Percentiles rank a stretch among this genome's conserved stretches.
These are phyloP conservation scores for Coniophora puteana DNA, from an alignment of 1,284 basidiomycete genomes.

Conservation along the genomic window DNA sequence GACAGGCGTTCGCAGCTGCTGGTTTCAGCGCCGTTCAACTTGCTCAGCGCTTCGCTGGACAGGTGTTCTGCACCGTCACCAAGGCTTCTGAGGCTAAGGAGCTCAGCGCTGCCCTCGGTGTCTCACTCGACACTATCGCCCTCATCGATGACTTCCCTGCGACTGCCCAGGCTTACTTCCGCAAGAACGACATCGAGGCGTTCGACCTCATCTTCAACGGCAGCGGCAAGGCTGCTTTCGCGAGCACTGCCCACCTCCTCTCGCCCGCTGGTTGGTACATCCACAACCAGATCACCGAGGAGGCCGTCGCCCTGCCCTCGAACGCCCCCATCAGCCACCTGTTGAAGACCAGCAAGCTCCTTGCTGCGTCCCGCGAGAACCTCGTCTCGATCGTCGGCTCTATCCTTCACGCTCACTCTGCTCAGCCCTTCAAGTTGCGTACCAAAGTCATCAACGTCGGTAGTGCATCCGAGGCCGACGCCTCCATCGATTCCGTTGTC, in stretches of 20 bases:
- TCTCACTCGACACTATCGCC: slow-evolving; percentile 10
- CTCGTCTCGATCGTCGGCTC: background rate
- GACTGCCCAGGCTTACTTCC: no score
- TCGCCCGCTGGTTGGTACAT: slow-evolving; percentile 23
- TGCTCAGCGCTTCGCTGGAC: slow-evolving; percentile 15
- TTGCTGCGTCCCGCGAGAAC: slow-evolving; percentile 12
- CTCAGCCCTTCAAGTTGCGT: background rate
- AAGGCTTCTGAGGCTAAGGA: slow-evolving; percentile 9
- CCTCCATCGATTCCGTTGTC: slow-evolving; percentile 5
- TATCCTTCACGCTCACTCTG: background rate
- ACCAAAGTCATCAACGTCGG: background rate
- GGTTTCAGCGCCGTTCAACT: slow-evolving; percentile 19
- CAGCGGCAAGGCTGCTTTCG: slow-evolving; percentile 15
- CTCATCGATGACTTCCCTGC: slow-evolving; percentile 13
- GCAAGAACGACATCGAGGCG: no score
- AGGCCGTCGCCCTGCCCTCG: slow-evolving; percentile 14
- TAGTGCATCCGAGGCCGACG: background rate
- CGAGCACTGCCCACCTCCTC: slow-evolving; percentile 16
- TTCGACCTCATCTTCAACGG: slow-evolving; percentile 23
- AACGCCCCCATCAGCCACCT: slow-evolving; percentile 11
- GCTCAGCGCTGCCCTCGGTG: slow-evolving; percentile 11
- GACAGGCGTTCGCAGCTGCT: slow-evolving; percentile 11
- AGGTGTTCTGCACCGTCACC: slow-evolving; percentile 17
- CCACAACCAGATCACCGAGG: slow-evolving; percentile 15
- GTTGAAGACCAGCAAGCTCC: slow-evolving; percentile 16